Conservation (phyloP, 2,329 filamentous ascomycete genomes). For the Microdochium bolleyi region DNA sequence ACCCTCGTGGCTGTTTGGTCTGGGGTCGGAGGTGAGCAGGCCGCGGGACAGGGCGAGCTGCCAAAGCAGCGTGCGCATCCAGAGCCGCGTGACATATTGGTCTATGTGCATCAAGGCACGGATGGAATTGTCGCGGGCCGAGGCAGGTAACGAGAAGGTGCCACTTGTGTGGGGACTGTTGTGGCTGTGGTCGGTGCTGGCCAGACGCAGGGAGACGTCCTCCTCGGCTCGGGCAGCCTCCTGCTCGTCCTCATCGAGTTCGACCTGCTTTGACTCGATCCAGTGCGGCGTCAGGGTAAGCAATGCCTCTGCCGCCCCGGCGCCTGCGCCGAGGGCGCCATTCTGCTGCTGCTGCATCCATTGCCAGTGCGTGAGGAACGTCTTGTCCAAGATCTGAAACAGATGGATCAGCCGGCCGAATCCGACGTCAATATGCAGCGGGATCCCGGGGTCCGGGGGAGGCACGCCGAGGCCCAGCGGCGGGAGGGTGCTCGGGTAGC, state of each 20-base stretch:
- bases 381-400: slow-evolving; percentile 28
- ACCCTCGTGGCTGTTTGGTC: slow-evolving; percentile 23
- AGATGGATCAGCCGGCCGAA: slow-evolving; percentile 28
- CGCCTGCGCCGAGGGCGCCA: background rate
- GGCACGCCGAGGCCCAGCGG: slow-evolving; percentile 22
- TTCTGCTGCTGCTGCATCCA: slow-evolving; percentile 13
- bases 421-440: slow-evolving; percentile 24
- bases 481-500: slow-evolving; percentile 27
- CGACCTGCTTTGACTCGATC: slow-evolving; percentile 30
- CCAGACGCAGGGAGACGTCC: slow-evolving; percentile 14
- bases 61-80: slow-evolving; percentile 32
- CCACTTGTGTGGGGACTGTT: background rate
- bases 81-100: slow-evolving; percentile 30
- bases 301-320: background rate
- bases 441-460: slow-evolving; percentile 21
- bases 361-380: slow-evolving; percentile 27
- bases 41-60: slow-evolving; percentile 30
- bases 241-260: slow-evolving; percentile 28
- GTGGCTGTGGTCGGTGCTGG: slow-evolving; percentile 4
- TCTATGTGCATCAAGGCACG: slow-evolving; percentile 27
- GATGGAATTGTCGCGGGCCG: background rate
- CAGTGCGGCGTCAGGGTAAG: slow-evolving; percentile 24
- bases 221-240: slow-evolving; percentile 18
- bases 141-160: background rate
- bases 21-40: slow-evolving; percentile 24